These are phyloP conservation scores for Botrytis elliptica DNA, from an alignment of 2,329 filamentous ascomycete genomes.

Conservation along the genomic window DNA sequence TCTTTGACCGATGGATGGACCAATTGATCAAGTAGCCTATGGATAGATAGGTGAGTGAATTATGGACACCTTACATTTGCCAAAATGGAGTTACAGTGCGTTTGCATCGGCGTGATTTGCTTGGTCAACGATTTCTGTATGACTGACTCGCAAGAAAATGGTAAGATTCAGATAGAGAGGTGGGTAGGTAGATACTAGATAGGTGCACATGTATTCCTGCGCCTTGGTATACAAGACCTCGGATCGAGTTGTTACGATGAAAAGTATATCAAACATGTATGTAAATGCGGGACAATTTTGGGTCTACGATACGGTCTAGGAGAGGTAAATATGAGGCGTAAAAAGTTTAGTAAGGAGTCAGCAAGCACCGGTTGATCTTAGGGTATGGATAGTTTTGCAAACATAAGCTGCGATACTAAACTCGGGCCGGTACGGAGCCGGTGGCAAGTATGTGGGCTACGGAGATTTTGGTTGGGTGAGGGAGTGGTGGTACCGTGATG, in stretches of 20 bases:
- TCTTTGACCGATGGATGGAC: neutral
- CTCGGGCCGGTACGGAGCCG: conserved; percentile 12
- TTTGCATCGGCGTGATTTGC: neutral
- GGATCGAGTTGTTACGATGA: conserved; percentile 6
- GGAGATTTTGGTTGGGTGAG: conserved; percentile 12
- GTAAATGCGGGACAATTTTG: neutral
- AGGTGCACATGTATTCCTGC: neutral
- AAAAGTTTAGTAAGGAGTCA: neutral
- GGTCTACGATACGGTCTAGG: neutral
- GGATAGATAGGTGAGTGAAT: neutral
- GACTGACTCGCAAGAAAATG: neutral
- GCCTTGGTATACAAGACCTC: neutral
- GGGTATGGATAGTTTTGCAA: neutral
- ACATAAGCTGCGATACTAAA: neutral
- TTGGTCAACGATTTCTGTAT: neutral
- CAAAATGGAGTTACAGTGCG: neutral
- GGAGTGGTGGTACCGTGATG: conserved; percentile 2
- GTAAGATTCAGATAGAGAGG: neutral
- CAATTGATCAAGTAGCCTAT: neutral
- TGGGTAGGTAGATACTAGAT: neutral
- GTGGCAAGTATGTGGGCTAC: neutral
- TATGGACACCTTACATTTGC: neutral
- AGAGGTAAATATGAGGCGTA: neutral
- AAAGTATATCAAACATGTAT: neutral
- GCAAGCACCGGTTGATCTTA: neutral